Evolutionary conservation across 352 stramenopile genomes (phyloP).

Genomic region (Phytophthora pistaciae): DNA sequence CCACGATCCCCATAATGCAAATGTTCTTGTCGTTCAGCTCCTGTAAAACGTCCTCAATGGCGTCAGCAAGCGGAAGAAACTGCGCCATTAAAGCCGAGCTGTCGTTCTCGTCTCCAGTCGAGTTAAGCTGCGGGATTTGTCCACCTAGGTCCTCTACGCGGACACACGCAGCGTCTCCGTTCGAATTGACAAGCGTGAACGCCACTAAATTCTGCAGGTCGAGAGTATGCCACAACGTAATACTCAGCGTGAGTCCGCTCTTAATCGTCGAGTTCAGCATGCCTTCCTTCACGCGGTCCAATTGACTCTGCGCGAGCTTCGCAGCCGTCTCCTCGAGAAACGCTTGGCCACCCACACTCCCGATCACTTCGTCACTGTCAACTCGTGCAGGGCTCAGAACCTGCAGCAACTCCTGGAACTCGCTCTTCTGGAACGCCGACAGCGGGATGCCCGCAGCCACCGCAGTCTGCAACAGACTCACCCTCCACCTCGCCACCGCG

Average conservation of each 20-base stretch:
- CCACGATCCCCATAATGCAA: slow-evolving; percentile 79
- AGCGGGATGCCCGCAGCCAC: slow-evolving; percentile 51
- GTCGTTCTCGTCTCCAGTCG: slow-evolving; percentile 8
- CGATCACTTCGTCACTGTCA: slow-evolving; percentile 20
- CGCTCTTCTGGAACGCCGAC: slow-evolving; percentile 45
- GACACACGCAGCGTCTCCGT: slow-evolving; percentile 77
- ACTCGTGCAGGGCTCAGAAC: slow-evolving; percentile 24
- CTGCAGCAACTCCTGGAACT: slow-evolving; percentile 57
- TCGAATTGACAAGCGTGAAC: slow-evolving; percentile 83
- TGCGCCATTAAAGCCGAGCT: slow-evolving; percentile 24
- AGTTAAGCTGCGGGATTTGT: slow-evolving; percentile 36
- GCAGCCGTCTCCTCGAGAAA: slow-evolving; percentile 53
- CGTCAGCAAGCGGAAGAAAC: slow-evolving; percentile 35
- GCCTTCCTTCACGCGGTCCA: slow-evolving; percentile 83
- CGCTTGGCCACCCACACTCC: slow-evolving; percentile 29
- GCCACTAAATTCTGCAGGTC: slow-evolving; percentile 74
- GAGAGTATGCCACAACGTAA: slow-evolving; percentile 75
- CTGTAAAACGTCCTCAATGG: slow-evolving; percentile 67
- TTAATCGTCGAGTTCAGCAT: slow-evolving; percentile 88
- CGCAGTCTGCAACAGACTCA: slow-evolving; percentile 38
- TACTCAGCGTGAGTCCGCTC: slow-evolving; percentile 76
- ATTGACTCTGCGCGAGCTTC: slow-evolving; percentile 54
- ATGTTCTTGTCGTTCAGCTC: slow-evolving; percentile 66
- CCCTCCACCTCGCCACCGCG: slow-evolving; percentile 26
- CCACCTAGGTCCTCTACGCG: slow-evolving; percentile 63